Conservation (phyloP, 2,329 filamentous ascomycete genomes). For the Dryadomyces quercivorus region DNA sequence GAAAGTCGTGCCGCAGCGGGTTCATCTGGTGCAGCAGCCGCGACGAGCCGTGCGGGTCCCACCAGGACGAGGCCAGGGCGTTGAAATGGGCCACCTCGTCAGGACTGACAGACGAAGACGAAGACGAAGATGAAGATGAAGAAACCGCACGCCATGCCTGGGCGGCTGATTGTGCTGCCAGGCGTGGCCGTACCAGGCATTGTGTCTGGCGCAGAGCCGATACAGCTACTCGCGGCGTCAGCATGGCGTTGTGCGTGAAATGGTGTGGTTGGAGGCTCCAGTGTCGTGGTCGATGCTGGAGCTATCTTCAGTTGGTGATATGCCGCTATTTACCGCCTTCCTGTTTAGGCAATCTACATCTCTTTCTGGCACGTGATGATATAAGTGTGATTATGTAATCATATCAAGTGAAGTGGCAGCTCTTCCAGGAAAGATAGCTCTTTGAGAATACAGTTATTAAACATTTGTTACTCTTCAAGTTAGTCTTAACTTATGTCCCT, state of each 20-base stretch:
- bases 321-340: too few species aligned
- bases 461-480: too few species aligned
- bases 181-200: not conserved
- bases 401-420: too few species aligned
- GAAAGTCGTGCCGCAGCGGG: slow-evolving; percentile 88
- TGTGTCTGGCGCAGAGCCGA: slow-evolving; percentile 5
- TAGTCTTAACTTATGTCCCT: too few species aligned
- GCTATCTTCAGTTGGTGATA: not conserved
- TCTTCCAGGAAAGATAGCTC: too few species aligned
- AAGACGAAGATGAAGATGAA: not conserved
- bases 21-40: slow-evolving; percentile 96
- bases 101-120: slow-evolving; percentile 63
- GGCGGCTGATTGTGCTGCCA: not conserved
- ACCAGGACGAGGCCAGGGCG: slow-evolving; percentile 86
- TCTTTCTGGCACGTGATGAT: too few species aligned
- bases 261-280: not conserved
- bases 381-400: too few species aligned
- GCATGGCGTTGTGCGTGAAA: not conserved
- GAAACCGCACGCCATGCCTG: slow-evolving; percentile 13
- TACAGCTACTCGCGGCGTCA: slow-evolving; percentile 3
- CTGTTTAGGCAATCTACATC: too few species aligned
- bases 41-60: slow-evolving; percentile 89
- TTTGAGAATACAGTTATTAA: too few species aligned
- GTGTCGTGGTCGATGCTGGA: not conserved
- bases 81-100: slow-evolving; percentile 92